A percentile compares a stretch with the other conserved stretches of the same genome.
phyloP scores from a whole-genome alignment of 75 land plant species.

The Sequoiadendron giganteum region DNA sequence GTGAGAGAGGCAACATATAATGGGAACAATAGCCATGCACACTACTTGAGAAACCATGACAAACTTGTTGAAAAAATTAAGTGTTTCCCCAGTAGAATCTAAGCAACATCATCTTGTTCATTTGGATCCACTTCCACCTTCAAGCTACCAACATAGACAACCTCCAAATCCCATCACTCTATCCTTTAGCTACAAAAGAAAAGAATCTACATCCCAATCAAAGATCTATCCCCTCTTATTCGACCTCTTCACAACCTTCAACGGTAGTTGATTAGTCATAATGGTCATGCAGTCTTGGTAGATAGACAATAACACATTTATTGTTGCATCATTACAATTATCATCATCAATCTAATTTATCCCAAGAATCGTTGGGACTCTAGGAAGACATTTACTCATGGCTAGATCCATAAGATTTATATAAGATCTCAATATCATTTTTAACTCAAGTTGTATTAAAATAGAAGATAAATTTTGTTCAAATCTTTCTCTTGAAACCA shows the following conservation, averaged over 20 bases:
- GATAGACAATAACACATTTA: no score
- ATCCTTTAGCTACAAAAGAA: constrained; percentile 66
- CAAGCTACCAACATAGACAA: constrained; percentile 62
- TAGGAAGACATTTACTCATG: no score
- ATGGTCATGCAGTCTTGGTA: constrained; percentile 51
- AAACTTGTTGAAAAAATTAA: constrained; percentile 49
- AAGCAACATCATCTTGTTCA: constrained; percentile 72
- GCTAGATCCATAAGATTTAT: no score
- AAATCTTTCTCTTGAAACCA: no score
- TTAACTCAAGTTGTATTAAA: no score
- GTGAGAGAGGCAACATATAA: constrained; percentile 43
- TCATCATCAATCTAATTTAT: no score
- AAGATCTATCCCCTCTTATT: constrained; percentile 8
- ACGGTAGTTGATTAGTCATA: constrained; percentile 67
- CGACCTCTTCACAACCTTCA: constrained; percentile 39
- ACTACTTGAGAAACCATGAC: constrained; percentile 76
- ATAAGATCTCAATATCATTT: no score
- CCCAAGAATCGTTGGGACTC: no score
- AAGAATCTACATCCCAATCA: constrained; percentile 73
- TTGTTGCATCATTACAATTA: no score
- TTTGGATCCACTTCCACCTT: constrained; percentile 48
- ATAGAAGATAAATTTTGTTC: no score
- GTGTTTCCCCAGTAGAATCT: constrained; percentile 50
- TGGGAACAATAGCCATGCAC: constrained; percentile 73
- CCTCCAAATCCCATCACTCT: constrained; percentile 65